Evolutionary conservation across 176 grass and related monocot genomes (phyloP).

Genomic region (Pharus latifolius): DNA sequence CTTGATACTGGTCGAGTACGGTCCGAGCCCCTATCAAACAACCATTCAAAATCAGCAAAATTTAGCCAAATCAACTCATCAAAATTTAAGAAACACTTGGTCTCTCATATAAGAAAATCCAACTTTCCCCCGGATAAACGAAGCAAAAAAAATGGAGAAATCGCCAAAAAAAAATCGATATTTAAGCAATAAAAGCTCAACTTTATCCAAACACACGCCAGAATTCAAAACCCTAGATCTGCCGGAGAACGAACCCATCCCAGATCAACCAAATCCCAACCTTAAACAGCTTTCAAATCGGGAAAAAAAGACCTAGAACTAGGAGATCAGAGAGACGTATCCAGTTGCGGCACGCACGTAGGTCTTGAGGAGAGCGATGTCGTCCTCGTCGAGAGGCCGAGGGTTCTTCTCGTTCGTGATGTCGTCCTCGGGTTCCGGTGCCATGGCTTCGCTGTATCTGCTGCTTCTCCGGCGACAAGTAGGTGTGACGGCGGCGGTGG

Average conservation of each 20-base stretch:
- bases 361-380: conserved; percentile 81
- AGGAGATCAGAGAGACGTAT: neutral
- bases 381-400: conserved; percentile 64
- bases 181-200: neutral
- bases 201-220: too few relatives aligned
- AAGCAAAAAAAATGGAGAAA: neutral
- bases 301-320: neutral
- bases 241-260: neutral
- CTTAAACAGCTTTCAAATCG: neutral
- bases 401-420: conserved; percentile 72
- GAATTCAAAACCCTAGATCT: conserved; percentile 1
- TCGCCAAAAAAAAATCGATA: neutral
- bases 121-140: neutral
- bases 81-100: neutral
- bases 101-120: neutral
- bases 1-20: conserved; percentile 84
- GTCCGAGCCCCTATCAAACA: conserved; percentile 63
- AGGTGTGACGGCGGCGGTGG: neutral
- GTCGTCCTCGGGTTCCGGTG: conserved; percentile 59
- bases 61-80: neutral
- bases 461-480: neutral
- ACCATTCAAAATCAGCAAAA: conserved; percentile 8
- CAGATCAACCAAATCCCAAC: neutral
- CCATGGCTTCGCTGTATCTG: conserved; percentile 35
- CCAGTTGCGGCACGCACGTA: conserved; percentile 32